Evolutionary conservation across 2,329 filamentous ascomycete genomes (phyloP).

Genomic region (Colletotrichum cuscutae): DNA sequence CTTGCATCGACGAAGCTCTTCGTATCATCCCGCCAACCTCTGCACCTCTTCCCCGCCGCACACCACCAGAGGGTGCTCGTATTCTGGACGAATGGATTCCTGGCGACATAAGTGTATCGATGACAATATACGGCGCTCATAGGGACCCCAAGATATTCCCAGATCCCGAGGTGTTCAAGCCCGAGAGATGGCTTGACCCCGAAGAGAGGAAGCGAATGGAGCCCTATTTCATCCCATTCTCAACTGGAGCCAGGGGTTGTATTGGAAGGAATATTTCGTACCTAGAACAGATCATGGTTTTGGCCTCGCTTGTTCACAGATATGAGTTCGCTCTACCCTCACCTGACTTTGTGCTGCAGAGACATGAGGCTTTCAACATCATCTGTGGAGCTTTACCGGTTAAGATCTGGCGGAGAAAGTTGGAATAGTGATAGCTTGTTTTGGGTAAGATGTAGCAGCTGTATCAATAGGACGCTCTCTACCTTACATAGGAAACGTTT

Average conservation of each 20-base stretch:
- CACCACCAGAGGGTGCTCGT: conserved; percentile 53
- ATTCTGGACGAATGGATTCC: conserved; percentile 58
- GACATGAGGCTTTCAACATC: no score
- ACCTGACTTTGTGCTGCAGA: no score
- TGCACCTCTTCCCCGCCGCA: conserved; percentile 54
- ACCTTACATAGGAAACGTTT: no score
- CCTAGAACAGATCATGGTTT: conserved; percentile 56
- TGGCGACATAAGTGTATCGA: conserved; percentile 54
- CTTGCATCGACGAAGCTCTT: conserved; percentile 61
- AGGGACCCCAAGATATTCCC: conserved; percentile 17
- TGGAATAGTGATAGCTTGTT: no score
- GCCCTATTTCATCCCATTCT: conserved; percentile 51
- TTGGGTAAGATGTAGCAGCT: no score
- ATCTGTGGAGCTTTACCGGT: no score
- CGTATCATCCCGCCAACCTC: conserved; percentile 56
- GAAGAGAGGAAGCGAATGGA: conserved; percentile 51
- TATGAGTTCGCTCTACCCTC: no score
- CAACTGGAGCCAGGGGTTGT: conserved; percentile 38
- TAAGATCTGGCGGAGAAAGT: no score
- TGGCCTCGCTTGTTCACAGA: conserved; percentile 41
- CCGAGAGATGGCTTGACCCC: conserved; percentile 47
- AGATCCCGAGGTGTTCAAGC: conserved; percentile 40
- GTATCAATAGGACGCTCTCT: no score
- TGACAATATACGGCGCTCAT: conserved; percentile 45
- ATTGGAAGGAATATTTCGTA: conserved; percentile 48